A percentile compares a stretch with the other conserved stretches of the same genome.
Evolutionary conservation across 2,329 filamentous ascomycete genomes (phyloP).

Genomic region (Alternaria panax): DNA sequence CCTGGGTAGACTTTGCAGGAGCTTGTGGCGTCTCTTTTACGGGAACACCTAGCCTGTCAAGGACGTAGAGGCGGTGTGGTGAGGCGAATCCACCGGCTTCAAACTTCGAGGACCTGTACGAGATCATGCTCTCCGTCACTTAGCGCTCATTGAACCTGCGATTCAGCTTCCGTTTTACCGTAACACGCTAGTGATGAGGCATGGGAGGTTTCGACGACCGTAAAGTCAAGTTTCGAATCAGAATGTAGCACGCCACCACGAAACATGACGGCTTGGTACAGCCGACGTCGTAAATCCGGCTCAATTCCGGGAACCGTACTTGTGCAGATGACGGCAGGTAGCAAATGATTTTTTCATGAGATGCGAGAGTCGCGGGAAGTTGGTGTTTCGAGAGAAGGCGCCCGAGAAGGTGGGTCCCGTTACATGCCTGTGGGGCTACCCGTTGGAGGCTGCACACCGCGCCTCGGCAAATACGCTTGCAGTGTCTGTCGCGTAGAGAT

Average conservation of each 20-base stretch:
- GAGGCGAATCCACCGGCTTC: constrained; percentile 30
- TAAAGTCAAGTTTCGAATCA: constrained; percentile 36
- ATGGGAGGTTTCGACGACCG: constrained; percentile 27
- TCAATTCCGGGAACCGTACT: constrained; percentile 15
- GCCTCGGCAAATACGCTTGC: constrained; percentile 4
- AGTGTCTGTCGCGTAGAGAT: neutral
- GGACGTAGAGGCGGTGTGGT: constrained; percentile 14
- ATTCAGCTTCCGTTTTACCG: neutral
- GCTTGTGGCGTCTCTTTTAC: constrained; percentile 4
- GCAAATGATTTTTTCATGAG: neutral
- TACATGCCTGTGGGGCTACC: constrained; percentile 21
- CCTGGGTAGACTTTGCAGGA: constrained; percentile 6
- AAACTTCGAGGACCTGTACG: constrained; percentile 21
- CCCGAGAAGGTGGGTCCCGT: constrained; percentile 21
- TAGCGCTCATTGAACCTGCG: constrained; percentile 8
- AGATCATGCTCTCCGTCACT: constrained; percentile 6
- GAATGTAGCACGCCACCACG: constrained; percentile 23
- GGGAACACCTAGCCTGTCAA: constrained; percentile 20
- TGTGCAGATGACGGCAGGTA: neutral
- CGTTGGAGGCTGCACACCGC: constrained; percentile 12
- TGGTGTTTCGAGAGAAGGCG: constrained; percentile 30
- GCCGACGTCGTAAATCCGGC: constrained; percentile 15
- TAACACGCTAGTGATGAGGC: constrained; percentile 22
- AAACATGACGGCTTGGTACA: constrained; percentile 28
- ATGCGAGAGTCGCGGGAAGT: constrained; percentile 15